A percentile compares a stretch with the other conserved stretches of the same genome.
These are phyloP conservation scores for Rhizophagus sp. DNA, from an alignment of 192 early-diverging fungal species.

Conservation along the genomic window DNA sequence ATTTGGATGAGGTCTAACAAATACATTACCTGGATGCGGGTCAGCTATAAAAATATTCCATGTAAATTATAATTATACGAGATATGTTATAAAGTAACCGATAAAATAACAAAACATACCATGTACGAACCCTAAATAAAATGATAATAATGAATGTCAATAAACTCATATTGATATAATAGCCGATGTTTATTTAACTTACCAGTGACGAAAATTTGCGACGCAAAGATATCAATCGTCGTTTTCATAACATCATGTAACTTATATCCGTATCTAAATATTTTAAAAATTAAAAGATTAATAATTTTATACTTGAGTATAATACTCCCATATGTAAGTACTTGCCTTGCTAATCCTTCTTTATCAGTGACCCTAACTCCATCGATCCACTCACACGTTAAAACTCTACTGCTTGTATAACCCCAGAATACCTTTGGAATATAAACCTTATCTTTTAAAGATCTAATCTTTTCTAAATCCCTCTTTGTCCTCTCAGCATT, in stretches of 20 bases:
- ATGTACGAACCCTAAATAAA: conserved; percentile 72
- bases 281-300: not conserved
- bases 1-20: conserved; percentile 69
- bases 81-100: not conserved
- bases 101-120: conserved; percentile 37
- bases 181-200: not conserved
- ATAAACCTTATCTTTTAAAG: conserved; percentile 58
- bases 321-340: conserved; percentile 22
- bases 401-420: conserved; percentile 64
- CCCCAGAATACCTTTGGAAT: conserved; percentile 80
- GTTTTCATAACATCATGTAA: conserved; percentile 63
- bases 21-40: conserved; percentile 83
- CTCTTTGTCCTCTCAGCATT: conserved; percentile 72
- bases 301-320: not conserved
- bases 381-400: conserved; percentile 91
- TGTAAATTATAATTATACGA: not conserved
- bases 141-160: not conserved
- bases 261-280: conserved; percentile 31
- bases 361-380: conserved; percentile 72
- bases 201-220: conserved; percentile 80
- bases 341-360: conserved; percentile 44
- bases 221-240: conserved; percentile 78
- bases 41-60: conserved; percentile 45
- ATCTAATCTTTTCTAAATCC: conserved; percentile 48
- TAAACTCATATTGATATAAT: not conserved